Evolutionary conservation across 768 basidiomycete genomes (phyloP), one percentile per base, ranked within the genome.

Genomic region (Tricholoma matsutake): DNA sequence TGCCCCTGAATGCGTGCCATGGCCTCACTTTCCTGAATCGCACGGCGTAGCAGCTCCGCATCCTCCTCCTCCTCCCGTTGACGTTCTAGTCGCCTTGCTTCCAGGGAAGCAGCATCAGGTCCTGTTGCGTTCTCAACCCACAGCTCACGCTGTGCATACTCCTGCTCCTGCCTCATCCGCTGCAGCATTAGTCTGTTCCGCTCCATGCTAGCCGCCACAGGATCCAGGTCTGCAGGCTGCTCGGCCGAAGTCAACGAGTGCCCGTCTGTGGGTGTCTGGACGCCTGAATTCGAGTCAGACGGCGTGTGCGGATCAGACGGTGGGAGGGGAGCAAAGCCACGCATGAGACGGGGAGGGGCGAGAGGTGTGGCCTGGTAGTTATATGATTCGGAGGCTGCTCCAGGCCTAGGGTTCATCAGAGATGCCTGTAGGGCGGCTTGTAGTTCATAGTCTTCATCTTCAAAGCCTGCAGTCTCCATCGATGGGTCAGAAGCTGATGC

Each of bases 381-480:
- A 39, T 43, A 61, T 66, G 61, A 56, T 56, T 37, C 28, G 25
- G 18, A 58, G 56, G 64, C 7, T 18, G 58, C 31, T n/a, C 22
- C 22, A 25, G 22, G 22, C 22, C 32, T 61, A 22, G 64, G 41
- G 34, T 71, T 71, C 68, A 77, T 76, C 45, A 96, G 74, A 4
- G 92, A 94, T 2, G 92, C 94, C 67, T 92, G 92, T 54, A 96
- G 76, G 0, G 91, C 94, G 5, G 86, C 90, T 70, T 97, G 95
- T 2, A 96, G 82, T 60, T 93, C 91, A 66, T 86, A 82, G 71
- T 97, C 94, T 68, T 94, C 94, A 64, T 93, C 90, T 61, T 91
- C 93, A 49, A 90, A 75, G 2, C 77, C 83, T 43, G 75, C 76
- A 1, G 73, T 62, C 18, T 51, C 60, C 18, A 32, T 56, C 54